phyloP scores from a whole-genome alignment of 352 stramenopile species.

The Phytophthora ohioensis region DNA sequence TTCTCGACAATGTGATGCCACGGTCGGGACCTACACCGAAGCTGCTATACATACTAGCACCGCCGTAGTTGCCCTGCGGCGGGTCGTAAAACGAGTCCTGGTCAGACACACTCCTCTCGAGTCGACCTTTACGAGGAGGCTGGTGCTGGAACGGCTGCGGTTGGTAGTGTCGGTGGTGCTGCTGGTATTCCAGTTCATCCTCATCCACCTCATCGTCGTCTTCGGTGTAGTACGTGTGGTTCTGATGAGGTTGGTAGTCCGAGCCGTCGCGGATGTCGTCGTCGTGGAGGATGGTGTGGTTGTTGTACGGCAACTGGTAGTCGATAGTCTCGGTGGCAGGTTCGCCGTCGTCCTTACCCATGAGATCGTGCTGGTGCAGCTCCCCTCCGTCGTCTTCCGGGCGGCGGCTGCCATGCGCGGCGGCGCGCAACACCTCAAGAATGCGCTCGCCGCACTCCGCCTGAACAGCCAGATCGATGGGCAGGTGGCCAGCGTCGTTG shows the following conservation, averaged over 20 bases:
- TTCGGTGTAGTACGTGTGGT: slow-evolving; percentile 48
- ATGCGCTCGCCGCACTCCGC: slow-evolving; percentile 80
- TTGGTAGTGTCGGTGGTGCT: slow-evolving; percentile 46
- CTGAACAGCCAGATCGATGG: slow-evolving; percentile 79
- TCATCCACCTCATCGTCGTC: slow-evolving; percentile 44
- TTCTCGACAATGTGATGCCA: slow-evolving; percentile 32
- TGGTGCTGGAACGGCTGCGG: slow-evolving; percentile 37
- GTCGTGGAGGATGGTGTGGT: slow-evolving; percentile 50
- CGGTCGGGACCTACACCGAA: slow-evolving; percentile 20
- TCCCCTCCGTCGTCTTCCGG: slow-evolving; percentile 40
- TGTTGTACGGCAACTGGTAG: slow-evolving; percentile 50
- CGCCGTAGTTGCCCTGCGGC: slow-evolving; percentile 27
- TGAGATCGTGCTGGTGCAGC: slow-evolving; percentile 34
- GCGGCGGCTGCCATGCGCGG: slow-evolving; percentile 44
- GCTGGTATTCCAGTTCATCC: slow-evolving; percentile 49
- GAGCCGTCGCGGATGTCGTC: slow-evolving; percentile 39
- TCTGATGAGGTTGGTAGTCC: slow-evolving; percentile 47
- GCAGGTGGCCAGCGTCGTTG: slow-evolving; percentile 79
- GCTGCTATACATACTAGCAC: slow-evolving; percentile 34
- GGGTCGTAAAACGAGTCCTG: slow-evolving; percentile 41
- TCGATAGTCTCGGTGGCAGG: slow-evolving; percentile 47
- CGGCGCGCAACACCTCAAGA: slow-evolving; percentile 73
- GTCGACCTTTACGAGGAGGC: slow-evolving; percentile 18
- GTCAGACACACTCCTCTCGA: slow-evolving; percentile 40
- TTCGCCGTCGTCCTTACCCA: slow-evolving; percentile 45